Evolutionary conservation across 208 protist genomes (phyloP), one percentile per base, ranked within the genome.

Genomic region (Trypanosomatidae sp.): DNA sequence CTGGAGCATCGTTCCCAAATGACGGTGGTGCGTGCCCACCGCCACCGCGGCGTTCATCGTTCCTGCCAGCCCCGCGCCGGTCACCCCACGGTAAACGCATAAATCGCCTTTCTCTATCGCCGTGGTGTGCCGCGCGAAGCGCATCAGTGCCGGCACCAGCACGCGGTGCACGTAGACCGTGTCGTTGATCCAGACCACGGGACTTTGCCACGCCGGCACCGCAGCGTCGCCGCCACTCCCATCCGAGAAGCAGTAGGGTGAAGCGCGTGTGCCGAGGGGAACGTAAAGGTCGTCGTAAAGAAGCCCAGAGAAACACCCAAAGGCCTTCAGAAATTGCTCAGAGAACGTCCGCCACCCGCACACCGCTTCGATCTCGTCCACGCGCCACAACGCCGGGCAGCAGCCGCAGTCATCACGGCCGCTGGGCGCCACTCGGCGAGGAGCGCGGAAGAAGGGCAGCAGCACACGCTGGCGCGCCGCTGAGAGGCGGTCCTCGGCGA

Each of bases 71-170:
- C n/a, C n/a, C n/a, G n/a, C n/a, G n/a, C n/a, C n/a, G n/a, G n/a
- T n/a, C n/a, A n/a, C n/a, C n/a, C n/a, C n/a, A n/a, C 64, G 67
- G 25, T 80, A 81, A 1, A 81, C 52, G 41, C 62, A 78, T 15
- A 84, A 47, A 17, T 44, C 39, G 10, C n/a, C 39, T 4, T 44
- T 53, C 47, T 28, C 46, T 36, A 53, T 33, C 66, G 12, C 13
- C 9, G 39, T 53, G 7, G 76, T 76, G 19, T 72, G 19, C n/a
- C 0, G 25, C 5, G 76, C 77, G 68, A 87, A 95, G n/a, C 28
- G 22, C n/a, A 19, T 12, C 87, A 95, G 85, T 1, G 73, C 69
- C 0, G 90, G 90, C 52, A 90, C 71, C 15, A 95, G 70, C 25
- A 91, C 77, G 17, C 46, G 25, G 28, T 60, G 58, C 30, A 91